phyloP scores from a whole-genome alignment of 257 asterid species.

The Scutellaria galericulata region DNA sequence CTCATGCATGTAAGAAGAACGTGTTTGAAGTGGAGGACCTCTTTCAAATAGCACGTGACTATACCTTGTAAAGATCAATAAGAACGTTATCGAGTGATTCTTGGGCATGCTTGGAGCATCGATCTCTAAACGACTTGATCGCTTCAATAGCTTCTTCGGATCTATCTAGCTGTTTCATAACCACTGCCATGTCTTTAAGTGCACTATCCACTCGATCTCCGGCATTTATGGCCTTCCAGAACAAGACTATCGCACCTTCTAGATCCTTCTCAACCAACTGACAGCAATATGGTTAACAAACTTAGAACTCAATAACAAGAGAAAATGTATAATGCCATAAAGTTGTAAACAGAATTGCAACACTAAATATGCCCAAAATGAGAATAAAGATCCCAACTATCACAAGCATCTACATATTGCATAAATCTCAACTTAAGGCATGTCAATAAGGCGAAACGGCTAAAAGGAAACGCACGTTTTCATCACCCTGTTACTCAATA shows the following conservation, averaged over 20 bases:
- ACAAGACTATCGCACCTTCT: slow-evolving; percentile 68
- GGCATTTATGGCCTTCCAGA: slow-evolving; percentile 82
- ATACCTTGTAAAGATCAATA: slow-evolving; percentile 83
- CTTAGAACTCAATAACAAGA: slow-evolving; percentile 10
- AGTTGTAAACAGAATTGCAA: not conserved
- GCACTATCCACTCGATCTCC: slow-evolving; percentile 96
- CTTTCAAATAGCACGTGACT: not conserved
- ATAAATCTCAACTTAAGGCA: not conserved
- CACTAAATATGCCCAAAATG: not conserved
- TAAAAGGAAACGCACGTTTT: not conserved
- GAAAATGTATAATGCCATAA: not conserved
- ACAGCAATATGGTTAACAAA: slow-evolving; percentile 18
- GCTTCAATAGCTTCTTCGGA: slow-evolving; percentile 94
- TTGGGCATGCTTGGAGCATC: slow-evolving; percentile 84
- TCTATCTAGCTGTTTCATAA: slow-evolving; percentile 83
- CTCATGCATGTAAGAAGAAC: not conserved
- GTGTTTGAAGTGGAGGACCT: not conserved
- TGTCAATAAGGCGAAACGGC: not conserved
- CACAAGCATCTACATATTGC: not conserved
- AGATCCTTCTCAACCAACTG: slow-evolving; percentile 85
- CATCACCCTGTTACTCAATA: not conserved
- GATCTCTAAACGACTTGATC: slow-evolving; percentile 65
- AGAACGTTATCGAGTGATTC: slow-evolving; percentile 91
- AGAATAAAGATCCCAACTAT: not conserved
- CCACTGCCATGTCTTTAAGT: slow-evolving; percentile 92